Evolutionary conservation across 2,329 filamentous ascomycete species (phyloP).

Genomic region (Colletotrichum sp.): DNA sequence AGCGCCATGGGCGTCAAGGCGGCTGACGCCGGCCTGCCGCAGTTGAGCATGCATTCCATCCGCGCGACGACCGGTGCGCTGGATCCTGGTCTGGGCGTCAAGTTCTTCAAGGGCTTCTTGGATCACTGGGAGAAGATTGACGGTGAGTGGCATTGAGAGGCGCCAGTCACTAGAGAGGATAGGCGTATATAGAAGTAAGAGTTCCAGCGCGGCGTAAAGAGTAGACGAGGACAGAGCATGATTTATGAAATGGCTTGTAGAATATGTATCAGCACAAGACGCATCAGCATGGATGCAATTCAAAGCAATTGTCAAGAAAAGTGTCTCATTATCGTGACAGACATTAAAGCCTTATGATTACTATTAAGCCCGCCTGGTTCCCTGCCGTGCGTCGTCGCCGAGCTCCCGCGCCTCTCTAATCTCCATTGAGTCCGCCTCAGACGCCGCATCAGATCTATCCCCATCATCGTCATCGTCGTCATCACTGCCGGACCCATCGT

Average conservation of each 20-base stretch:
- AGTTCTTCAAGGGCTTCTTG: conserved; percentile 88
- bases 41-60: conserved; percentile 93
- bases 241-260: conserved; percentile 10
- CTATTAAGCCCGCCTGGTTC: background rate
- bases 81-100: conserved; percentile 87
- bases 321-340: background rate
- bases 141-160: conserved; percentile 67
- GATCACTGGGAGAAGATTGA: conserved; percentile 88
- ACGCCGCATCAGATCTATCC: conserved; percentile 21
- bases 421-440: conserved; percentile 28
- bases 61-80: conserved; percentile 84
- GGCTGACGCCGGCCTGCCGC: conserved; percentile 87
- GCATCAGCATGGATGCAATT: background rate
- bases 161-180: background rate
- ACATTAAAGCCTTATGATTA: background rate
- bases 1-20: conserved; percentile 80
- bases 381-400: conserved; percentile 5
- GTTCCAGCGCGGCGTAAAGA: background rate
- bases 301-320: background rate
- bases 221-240: background rate
- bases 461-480: conserved; percentile 40
- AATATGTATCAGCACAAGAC: conserved; percentile 3
- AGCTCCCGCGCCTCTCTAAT: conserved; percentile 29
- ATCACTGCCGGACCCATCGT: conserved; percentile 25
- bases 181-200: background rate